Evolutionary conservation across 768 basidiomycete genomes (phyloP).

Genomic region (Collybia nuda): DNA sequence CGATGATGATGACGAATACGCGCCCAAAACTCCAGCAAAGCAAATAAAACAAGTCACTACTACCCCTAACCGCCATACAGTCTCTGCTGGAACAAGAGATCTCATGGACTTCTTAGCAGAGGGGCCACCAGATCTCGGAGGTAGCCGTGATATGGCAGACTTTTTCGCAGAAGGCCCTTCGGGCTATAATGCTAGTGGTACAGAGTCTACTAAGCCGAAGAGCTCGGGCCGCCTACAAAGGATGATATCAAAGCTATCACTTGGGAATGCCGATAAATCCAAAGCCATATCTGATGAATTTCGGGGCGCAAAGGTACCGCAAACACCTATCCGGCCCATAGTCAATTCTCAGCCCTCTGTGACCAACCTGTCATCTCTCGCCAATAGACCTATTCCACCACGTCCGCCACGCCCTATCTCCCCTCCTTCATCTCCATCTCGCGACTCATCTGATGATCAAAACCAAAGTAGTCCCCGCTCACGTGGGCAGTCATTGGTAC

Average conservation of each 20-base stretch:
- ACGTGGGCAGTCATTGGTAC: conserved; percentile 21
- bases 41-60: conserved; percentile 4
- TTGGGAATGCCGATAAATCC: conserved; percentile 41
- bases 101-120: conserved; percentile 57
- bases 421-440: conserved; percentile 46
- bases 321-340: conserved; percentile 16
- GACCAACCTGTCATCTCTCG: conserved; percentile 46
- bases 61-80: conserved; percentile 18
- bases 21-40: conserved; percentile 17
- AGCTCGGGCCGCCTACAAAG: conserved; percentile 65
- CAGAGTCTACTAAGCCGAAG: conserved; percentile 48
- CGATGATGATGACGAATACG: conserved; percentile 51
- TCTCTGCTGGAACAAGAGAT: conserved; percentile 49
- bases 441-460: conserved; percentile 39
- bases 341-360: conserved; percentile 29
- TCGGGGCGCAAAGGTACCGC: conserved; percentile 5
- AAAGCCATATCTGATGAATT: conserved; percentile 18
- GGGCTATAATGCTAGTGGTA: conserved; percentile 10
- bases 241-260: conserved; percentile 79
- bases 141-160: conserved; percentile 46
- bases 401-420: conserved; percentile 49
- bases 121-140: conserved; percentile 56
- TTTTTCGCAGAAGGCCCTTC: conserved; percentile 24
- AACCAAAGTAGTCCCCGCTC: conserved; percentile 18
- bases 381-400: conserved; percentile 62